Conservation (phyloP, 129 eudicot genomes). For the Deinandra increscens region DNA sequence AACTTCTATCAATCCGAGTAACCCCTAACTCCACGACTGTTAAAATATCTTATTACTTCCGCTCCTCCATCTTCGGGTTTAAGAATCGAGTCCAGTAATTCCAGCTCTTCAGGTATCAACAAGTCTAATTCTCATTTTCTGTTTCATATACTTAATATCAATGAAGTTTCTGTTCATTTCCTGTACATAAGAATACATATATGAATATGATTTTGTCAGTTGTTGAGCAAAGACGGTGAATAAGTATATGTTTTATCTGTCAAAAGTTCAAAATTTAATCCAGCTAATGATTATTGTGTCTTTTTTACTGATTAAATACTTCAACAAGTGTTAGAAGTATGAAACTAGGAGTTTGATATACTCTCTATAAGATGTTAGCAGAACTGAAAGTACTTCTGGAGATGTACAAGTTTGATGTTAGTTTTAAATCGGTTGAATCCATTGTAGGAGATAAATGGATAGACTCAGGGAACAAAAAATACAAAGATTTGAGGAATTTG, state of each 20-base stretch:
- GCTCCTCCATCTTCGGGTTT: too few species aligned
- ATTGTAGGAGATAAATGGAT: conserved; percentile 57
- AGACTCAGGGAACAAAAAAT: conserved; percentile 50
- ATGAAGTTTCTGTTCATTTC: too few species aligned
- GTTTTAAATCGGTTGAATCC: conserved; percentile 12
- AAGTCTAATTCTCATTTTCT: too few species aligned
- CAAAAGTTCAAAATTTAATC: not conserved
- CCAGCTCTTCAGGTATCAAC: too few species aligned
- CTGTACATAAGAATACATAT: too few species aligned
- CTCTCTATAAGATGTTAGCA: not conserved
- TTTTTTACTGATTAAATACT: not conserved
- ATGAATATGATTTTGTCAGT: not conserved
- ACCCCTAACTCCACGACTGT: too few species aligned
- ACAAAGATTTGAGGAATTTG: conserved; percentile 74
- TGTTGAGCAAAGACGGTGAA: conserved; percentile 51
- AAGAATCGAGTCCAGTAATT: too few species aligned
- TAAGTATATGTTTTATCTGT: not conserved
- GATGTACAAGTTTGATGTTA: not conserved
- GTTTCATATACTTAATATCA: too few species aligned
- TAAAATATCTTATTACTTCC: too few species aligned
- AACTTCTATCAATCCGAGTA: too few species aligned
- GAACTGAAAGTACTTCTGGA: not conserved
- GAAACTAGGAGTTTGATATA: not conserved
- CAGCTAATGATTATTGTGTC: not conserved
- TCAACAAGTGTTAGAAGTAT: not conserved